phyloP scores from a whole-genome alignment of 1,139 yeast species.

The Geotrichum histeridarum region DNA sequence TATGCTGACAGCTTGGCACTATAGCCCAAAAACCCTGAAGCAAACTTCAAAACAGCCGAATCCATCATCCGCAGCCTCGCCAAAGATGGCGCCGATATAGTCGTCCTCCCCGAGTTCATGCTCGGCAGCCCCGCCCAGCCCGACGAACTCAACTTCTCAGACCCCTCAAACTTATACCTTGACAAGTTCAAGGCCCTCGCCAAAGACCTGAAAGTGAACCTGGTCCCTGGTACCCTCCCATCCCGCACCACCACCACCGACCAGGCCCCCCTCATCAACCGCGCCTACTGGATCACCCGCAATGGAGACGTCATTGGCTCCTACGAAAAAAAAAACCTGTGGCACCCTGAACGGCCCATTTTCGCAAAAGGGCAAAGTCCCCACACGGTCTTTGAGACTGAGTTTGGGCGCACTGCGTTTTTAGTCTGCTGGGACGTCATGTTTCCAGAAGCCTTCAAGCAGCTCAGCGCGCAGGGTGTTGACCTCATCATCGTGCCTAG shows the following conservation, averaged over 20 bases:
- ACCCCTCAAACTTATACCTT: conserved; percentile 5
- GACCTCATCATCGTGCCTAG: conserved; percentile 24
- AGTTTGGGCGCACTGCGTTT: conserved; percentile 24
- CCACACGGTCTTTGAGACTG: conserved; percentile 23
- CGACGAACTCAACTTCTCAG: conserved; percentile 5
- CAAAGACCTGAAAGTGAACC: conserved; percentile 21
- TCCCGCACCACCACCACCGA: conserved; percentile 1
- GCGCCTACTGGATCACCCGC: conserved; percentile 23
- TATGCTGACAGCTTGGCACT: neutral
- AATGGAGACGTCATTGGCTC: conserved; percentile 19
- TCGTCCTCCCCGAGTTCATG: conserved; percentile 20
- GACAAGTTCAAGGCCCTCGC: conserved; percentile 18
- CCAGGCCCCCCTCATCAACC: conserved; percentile 16
- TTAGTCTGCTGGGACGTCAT: conserved; percentile 25
- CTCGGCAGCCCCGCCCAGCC: conserved; percentile 17
- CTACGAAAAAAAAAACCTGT: conserved; percentile 24
- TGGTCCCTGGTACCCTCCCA: conserved; percentile 24
- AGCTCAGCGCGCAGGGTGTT: conserved; percentile 21
- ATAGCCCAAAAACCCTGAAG: conserved; percentile 9
- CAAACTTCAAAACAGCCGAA: conserved; percentile 14
- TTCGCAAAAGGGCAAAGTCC: conserved; percentile 21
- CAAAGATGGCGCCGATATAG: conserved; percentile 9
- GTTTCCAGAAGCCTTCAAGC: conserved; percentile 24
- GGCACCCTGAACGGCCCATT: conserved; percentile 24
- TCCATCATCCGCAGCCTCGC: conserved; percentile 4